Percentiles rank a stretch among this genome's conserved stretches.
Evolutionary conservation across 805 yeast species (phyloP).

Genomic region (Saturnispora quitensis): DNA sequence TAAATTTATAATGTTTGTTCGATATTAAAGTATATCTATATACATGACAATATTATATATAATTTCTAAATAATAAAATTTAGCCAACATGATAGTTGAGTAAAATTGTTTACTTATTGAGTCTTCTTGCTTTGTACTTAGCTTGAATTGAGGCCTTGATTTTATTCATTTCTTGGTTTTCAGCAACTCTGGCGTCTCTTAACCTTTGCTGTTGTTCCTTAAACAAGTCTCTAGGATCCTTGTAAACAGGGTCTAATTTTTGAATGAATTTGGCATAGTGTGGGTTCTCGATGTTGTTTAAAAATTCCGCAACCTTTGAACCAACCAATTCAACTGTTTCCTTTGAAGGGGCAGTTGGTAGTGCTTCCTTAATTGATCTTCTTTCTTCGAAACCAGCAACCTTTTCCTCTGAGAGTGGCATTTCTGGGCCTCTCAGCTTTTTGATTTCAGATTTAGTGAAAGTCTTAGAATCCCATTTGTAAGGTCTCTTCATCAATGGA

Average conservation of each 20-base stretch:
- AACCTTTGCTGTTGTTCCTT: slow-evolving; percentile 15
- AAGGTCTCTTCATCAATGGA: slow-evolving; percentile 51
- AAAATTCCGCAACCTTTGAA: slow-evolving; percentile 29
- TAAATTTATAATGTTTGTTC: neutral
- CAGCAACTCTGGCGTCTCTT: slow-evolving; percentile 15
- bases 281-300: slow-evolving; percentile 27
- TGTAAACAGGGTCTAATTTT: slow-evolving; percentile 19
- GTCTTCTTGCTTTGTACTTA: slow-evolving; percentile 16
- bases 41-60: neutral
- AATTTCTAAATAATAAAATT: neutral
- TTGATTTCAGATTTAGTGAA: slow-evolving; percentile 56
- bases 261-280: slow-evolving; percentile 25
- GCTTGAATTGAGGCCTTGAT: slow-evolving; percentile 13
- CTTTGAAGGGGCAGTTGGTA: slow-evolving; percentile 30
- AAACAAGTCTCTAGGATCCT: slow-evolving; percentile 14
- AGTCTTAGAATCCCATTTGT: slow-evolving; percentile 44
- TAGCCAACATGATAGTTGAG: neutral
- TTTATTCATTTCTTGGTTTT: slow-evolving; percentile 18
- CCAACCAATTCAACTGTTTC: slow-evolving; percentile 40
- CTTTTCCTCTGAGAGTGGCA: slow-evolving; percentile 65
- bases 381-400: slow-evolving; percentile 52
- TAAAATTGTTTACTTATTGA: slow-evolving; percentile 6
- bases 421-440: slow-evolving; percentile 56
- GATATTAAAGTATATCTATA: neutral
- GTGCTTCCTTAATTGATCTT: slow-evolving; percentile 34